Conservation (phyloP, 2,329 filamentous ascomycete genomes). For the Claviceps quebecensis region DNA sequence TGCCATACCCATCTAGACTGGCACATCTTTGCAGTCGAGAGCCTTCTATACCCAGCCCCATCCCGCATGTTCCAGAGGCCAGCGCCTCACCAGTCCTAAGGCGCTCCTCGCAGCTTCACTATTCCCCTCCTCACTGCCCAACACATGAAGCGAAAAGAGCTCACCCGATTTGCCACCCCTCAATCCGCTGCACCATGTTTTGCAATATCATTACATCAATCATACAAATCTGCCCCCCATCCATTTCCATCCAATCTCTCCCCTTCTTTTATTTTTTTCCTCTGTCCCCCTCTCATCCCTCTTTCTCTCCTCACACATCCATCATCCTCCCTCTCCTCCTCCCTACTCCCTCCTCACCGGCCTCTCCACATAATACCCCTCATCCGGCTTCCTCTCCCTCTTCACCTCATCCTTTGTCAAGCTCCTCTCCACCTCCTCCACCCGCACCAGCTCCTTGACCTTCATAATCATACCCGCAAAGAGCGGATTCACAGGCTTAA, state of each 20-base stretch:
- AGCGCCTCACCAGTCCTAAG: neutral
- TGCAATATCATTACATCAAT: neutral
- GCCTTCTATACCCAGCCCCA: neutral
- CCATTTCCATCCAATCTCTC: neutral
- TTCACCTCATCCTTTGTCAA: slow-evolving; percentile 55
- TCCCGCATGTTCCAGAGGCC: neutral
- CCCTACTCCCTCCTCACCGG: slow-evolving; percentile 9
- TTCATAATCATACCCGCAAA: slow-evolving; percentile 84
- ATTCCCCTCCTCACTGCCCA: neutral
- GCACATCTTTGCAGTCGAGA: neutral
- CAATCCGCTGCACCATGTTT: neutral
- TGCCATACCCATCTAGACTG: too few species aligned
- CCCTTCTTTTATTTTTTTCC: neutral
- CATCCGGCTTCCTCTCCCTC: slow-evolving; percentile 57
- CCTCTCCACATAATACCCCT: slow-evolving; percentile 69
- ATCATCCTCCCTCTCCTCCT: neutral
- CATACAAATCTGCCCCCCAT: neutral
- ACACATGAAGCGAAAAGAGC: neutral
- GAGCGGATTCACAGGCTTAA: slow-evolving; percentile 69
- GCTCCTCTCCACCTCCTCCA: slow-evolving; percentile 57
- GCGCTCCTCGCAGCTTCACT: neutral
- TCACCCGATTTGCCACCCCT: neutral
- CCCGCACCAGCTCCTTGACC: slow-evolving; percentile 81
- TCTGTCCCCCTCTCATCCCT: neutral
- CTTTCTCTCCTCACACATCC: neutral